Conservation (phyloP, 495 filamentous ascomycete genomes). For the Opeltia flavorubescens region DNA sequence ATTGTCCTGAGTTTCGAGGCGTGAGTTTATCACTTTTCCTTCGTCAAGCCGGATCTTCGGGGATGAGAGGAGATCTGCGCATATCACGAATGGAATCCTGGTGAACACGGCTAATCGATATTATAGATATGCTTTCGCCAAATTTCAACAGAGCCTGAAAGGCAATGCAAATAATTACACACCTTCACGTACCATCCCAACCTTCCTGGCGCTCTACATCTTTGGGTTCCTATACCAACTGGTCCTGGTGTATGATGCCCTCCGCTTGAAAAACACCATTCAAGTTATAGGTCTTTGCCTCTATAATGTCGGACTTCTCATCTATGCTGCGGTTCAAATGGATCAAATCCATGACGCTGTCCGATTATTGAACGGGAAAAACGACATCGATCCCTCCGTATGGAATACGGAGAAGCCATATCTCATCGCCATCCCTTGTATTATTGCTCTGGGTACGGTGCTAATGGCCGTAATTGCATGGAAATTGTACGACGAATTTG, state of each 20-base stretch:
- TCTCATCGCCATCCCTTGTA: conserved; percentile 69
- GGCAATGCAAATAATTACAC: conserved; percentile 16
- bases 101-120: not conserved
- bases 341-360: conserved; percentile 73
- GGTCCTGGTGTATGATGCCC: conserved; percentile 77
- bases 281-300: conserved; percentile 91
- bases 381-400: conserved; percentile 29
- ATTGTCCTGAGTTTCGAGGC: conserved; percentile 72
- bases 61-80: too few relatives aligned
- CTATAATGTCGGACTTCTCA: conserved; percentile 77
- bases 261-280: conserved; percentile 94
- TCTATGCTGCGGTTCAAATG: conserved; percentile 86
- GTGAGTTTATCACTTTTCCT: conserved; percentile 53
- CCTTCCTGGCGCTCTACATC: conserved; percentile 90
- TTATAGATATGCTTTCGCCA: conserved; percentile 56
- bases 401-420: conserved; percentile 59
- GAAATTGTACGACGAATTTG: conserved; percentile 96
- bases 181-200: conserved; percentile 57
- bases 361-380: conserved; percentile 21
- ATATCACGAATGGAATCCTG: too few relatives aligned
- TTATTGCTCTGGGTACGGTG: conserved; percentile 64
- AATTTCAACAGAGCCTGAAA: conserved; percentile 43
- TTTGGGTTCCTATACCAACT: conserved; percentile 92
- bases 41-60: too few relatives aligned
- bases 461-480: conserved; percentile 65